A percentile compares a stretch with the other conserved stretches of the same genome.
phyloP scores from a whole-genome alignment of 202 grass and related monocot species.

The Hordeum pubiflorum region DNA sequence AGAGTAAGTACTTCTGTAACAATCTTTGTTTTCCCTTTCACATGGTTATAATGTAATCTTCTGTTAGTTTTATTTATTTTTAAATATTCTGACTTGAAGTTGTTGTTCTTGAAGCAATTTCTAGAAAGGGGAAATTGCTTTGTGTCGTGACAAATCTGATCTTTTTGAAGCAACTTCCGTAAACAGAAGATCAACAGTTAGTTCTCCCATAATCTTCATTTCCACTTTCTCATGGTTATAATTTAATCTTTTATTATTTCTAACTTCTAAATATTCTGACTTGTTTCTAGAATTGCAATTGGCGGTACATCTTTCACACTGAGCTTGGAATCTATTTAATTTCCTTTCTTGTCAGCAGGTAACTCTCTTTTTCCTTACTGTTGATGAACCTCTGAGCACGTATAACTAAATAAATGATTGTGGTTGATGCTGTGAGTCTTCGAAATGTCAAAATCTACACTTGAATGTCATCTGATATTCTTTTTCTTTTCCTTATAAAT shows the following conservation, averaged over 20 bases:
- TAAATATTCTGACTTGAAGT: not conserved
- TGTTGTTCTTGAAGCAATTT: not conserved
- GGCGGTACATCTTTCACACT: not conserved
- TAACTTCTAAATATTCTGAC: not conserved
- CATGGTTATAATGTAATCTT: no score
- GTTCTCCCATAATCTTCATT: not conserved
- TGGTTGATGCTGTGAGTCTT: not conserved
- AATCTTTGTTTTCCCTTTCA: not conserved
- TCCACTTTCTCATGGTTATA: not conserved
- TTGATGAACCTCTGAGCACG: not conserved
- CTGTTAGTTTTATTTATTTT: no score
- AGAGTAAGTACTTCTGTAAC: not conserved
- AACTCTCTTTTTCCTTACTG: not conserved
- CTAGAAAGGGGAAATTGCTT: not conserved
- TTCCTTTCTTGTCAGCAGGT: not conserved
- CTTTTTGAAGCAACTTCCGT: not conserved
- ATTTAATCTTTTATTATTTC: not conserved
- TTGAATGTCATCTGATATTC: not conserved
- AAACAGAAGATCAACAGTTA: not conserved
- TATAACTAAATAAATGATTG: not conserved
- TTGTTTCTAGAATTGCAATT: not conserved
- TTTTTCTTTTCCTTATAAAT: not conserved
- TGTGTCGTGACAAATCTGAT: not conserved
- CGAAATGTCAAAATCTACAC: not conserved
- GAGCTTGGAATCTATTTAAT: not conserved